Percentiles rank a stretch among this genome's conserved stretches.
Evolutionary conservation across 352 stramenopile species (phyloP).

Genomic region (Phytophthora hibernalis): DNA sequence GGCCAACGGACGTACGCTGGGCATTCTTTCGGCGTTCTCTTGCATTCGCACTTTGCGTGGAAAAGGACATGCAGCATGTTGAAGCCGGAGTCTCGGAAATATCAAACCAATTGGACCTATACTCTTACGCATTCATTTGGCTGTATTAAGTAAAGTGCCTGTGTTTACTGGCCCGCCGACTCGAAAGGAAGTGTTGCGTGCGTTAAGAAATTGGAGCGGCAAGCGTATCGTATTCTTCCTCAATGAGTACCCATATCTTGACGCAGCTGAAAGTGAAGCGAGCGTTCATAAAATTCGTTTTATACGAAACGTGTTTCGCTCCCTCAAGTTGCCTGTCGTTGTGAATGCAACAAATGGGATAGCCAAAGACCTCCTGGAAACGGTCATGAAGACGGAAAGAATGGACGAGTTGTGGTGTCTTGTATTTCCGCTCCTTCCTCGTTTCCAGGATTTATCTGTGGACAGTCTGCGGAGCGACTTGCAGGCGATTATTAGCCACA

Average conservation of each 20-base stretch:
- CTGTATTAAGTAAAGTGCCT: too few species aligned
- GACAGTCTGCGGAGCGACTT: neutral
- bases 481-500: neutral
- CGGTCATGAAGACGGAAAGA: neutral
- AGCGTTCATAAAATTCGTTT: constrained; percentile 5
- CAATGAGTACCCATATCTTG: neutral
- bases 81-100: too few species aligned
- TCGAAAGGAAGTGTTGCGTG: too few species aligned
- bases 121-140: too few species aligned
- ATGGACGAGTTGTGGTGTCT: neutral
- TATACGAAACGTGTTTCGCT: constrained; percentile 15
- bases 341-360: constrained; percentile 3
- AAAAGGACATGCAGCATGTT: too few species aligned
- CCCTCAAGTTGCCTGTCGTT: neutral
- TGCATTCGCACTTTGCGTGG: neutral
- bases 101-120: too few species aligned
- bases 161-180: too few species aligned
- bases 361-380: too few species aligned
- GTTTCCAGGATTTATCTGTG: neutral
- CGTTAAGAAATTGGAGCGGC: too few species aligned
- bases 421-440: neutral
- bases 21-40: too few species aligned
- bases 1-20: too few species aligned
- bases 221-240: neutral
- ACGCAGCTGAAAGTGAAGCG: neutral